Evolutionary conservation across 129 eudicot genomes (phyloP).

Genomic region (Lonicera japonica): DNA sequence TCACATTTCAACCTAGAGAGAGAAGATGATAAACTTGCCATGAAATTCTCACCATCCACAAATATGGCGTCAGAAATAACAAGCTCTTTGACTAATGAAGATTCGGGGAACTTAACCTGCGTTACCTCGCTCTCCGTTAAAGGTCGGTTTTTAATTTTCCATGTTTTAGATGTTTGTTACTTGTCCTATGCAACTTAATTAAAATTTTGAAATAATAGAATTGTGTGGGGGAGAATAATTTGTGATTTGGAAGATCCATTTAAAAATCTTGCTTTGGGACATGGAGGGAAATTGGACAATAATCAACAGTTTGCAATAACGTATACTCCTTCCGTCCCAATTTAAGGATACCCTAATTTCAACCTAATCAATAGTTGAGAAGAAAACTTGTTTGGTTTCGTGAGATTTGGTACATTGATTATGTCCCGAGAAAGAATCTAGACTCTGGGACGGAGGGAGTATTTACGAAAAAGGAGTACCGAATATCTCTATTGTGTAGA

Average conservation of each 20-base stretch:
- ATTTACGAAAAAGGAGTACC: not conserved
- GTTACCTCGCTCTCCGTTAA: slow-evolving; percentile 69
- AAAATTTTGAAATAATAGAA: not conserved
- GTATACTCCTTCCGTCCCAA: not conserved
- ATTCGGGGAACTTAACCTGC: slow-evolving; percentile 41
- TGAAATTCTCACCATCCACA: slow-evolving; percentile 51
- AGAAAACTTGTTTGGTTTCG: too few species aligned
- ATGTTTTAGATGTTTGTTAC: not conserved
- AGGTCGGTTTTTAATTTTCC: slow-evolving; percentile 39
- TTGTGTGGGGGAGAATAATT: too few species aligned
- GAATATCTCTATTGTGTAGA: not conserved
- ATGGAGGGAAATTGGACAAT: not conserved
- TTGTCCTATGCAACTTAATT: not conserved
- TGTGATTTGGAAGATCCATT: too few species aligned
- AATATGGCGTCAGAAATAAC: slow-evolving; percentile 45
- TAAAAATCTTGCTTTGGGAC: not conserved
- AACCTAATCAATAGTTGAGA: too few species aligned
- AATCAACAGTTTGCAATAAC: not conserved
- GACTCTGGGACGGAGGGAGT: too few species aligned
- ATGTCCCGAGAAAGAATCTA: too few species aligned
- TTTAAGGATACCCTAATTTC: too few species aligned
- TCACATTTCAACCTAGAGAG: slow-evolving; percentile 13
- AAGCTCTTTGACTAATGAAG: slow-evolving; percentile 60
- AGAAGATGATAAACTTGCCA: slow-evolving; percentile 46
- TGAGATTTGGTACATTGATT: too few species aligned